Conservation (phyloP, 768 basidiomycete species). For the Mrakia hoshinonis region DNA sequence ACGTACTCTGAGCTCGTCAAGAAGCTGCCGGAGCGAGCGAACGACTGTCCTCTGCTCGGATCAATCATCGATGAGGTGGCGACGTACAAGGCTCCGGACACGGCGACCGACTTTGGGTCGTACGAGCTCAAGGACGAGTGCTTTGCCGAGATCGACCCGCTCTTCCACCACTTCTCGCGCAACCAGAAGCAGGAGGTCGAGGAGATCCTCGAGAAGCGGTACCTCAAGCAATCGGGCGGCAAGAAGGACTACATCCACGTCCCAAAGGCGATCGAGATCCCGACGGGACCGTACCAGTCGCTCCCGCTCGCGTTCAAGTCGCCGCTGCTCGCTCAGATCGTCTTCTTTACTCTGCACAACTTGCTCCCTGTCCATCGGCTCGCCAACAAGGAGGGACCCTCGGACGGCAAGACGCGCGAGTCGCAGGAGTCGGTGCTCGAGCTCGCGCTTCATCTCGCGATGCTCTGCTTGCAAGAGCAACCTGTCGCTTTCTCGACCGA, state of each 20-base stretch:
- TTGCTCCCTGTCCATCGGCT: conserved; percentile 59
- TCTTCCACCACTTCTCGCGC: conserved; percentile 89
- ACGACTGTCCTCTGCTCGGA: conserved; percentile 75
- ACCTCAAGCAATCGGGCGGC: conserved; percentile 55
- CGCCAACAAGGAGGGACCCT: conserved; percentile 49
- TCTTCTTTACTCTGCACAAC: conserved; percentile 74
- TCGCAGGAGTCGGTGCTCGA: conserved; percentile 60
- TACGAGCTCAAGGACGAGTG: conserved; percentile 78
- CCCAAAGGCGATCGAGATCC: conserved; percentile 61
- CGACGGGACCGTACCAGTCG: conserved; percentile 57
- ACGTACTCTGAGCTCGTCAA: conserved; percentile 86
- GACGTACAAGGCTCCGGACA: conserved; percentile 69
- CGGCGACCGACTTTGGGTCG: conserved; percentile 64
- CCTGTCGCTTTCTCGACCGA: conserved; percentile 55
- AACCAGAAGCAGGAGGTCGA: conserved; percentile 91
- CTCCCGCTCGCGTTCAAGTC: conserved; percentile 60
- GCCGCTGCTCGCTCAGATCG: conserved; percentile 63
- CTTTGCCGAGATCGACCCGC: conserved; percentile 84
- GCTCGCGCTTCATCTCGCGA: conserved; percentile 72
- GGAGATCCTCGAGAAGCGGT: conserved; percentile 54
- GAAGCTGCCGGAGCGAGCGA: conserved; percentile 77
- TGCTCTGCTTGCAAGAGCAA: conserved; percentile 72
- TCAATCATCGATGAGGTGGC: conserved; percentile 68
- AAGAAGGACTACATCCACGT: conserved; percentile 61
- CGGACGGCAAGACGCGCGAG: conserved; percentile 31